Percentiles rank a stretch among this genome's conserved stretches.
These are phyloP conservation scores for Pseudopyricularia javanii DNA, from an alignment of 2,329 filamentous ascomycete species.

Conservation along the genomic window DNA sequence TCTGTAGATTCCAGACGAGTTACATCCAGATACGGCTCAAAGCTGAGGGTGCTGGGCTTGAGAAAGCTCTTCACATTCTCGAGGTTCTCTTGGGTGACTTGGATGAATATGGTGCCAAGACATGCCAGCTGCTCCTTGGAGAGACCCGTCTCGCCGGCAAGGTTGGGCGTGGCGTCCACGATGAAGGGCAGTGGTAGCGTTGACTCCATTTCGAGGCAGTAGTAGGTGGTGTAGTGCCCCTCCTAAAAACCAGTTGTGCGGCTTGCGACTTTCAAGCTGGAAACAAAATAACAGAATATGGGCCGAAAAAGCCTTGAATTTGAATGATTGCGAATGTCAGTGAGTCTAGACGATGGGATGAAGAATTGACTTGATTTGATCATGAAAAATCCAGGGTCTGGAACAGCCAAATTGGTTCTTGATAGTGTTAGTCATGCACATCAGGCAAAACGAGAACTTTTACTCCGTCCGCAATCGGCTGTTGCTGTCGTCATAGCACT, in stretches of 20 bases:
- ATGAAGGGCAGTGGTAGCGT: constrained; percentile 52
- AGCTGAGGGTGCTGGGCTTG: constrained; percentile 33
- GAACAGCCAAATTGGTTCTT: background rate
- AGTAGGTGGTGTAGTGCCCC: background rate
- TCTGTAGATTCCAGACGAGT: constrained; percentile 55
- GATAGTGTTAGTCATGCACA: background rate
- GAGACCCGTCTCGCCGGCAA: constrained; percentile 35
- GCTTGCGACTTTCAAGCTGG: background rate
- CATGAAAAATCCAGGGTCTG: background rate
- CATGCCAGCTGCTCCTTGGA: constrained; percentile 44
- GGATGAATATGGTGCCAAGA: constrained; percentile 46
- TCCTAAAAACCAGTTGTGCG: too few species aligned
- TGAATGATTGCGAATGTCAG: background rate
- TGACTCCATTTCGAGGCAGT: constrained; percentile 42
- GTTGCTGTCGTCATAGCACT: background rate
- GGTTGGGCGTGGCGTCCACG: constrained; percentile 36
- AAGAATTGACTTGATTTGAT: background rate
- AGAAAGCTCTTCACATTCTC: constrained; percentile 34
- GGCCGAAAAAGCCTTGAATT: too few species aligned
- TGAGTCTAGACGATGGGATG: background rate
- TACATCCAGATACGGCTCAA: constrained; percentile 64
- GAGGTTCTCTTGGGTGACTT: constrained; percentile 27
- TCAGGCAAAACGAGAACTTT: background rate
- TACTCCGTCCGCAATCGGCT: background rate
- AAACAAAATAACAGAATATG: background rate